A percentile compares a stretch with the other conserved stretches of the same genome.
phyloP scores from a whole-genome alignment of 257 asterid species.

The Salvia miltiorrhiza region DNA sequence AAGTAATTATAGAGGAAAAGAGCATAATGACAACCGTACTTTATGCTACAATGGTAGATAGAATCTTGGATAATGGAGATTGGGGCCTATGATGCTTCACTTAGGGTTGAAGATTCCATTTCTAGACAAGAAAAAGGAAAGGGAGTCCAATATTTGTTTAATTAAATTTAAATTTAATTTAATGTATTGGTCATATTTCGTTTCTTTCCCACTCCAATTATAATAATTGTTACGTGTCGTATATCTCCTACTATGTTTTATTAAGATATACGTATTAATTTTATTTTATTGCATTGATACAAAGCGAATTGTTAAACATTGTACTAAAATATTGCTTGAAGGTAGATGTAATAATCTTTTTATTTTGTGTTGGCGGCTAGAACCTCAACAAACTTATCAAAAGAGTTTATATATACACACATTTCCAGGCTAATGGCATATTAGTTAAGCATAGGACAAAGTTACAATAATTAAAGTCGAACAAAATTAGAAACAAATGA shows the following conservation, averaged over 20 bases:
- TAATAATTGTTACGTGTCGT: not conserved
- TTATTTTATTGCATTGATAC: not conserved
- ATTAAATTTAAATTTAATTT: not conserved
- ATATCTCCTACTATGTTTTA: too few relatives aligned
- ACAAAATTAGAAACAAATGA: not conserved
- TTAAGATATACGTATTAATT: not conserved
- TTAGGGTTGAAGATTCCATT: constrained; percentile 31
- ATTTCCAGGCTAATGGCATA: not conserved
- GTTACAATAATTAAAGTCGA: not conserved
- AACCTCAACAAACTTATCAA: not conserved
- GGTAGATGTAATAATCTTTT: not conserved
- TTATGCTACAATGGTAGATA: not conserved
- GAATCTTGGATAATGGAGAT: constrained; percentile 1
- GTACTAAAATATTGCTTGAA: not conserved
- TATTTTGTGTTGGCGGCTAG: not conserved
- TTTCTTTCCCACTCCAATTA: not conserved
- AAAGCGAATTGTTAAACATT: not conserved
- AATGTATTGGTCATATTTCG: too few relatives aligned
- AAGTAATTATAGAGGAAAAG: not conserved
- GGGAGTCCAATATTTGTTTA: constrained; percentile 3
- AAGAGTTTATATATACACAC: not conserved
- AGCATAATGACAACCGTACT: constrained; percentile 6
- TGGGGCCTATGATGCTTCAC: constrained; percentile 32
- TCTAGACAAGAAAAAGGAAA: not conserved
- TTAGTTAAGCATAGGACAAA: not conserved